Percentiles rank a stretch among this genome's conserved stretches.
phyloP scores from a whole-genome alignment of 805 yeast species.

The Cyberlindnera meyerae region DNA sequence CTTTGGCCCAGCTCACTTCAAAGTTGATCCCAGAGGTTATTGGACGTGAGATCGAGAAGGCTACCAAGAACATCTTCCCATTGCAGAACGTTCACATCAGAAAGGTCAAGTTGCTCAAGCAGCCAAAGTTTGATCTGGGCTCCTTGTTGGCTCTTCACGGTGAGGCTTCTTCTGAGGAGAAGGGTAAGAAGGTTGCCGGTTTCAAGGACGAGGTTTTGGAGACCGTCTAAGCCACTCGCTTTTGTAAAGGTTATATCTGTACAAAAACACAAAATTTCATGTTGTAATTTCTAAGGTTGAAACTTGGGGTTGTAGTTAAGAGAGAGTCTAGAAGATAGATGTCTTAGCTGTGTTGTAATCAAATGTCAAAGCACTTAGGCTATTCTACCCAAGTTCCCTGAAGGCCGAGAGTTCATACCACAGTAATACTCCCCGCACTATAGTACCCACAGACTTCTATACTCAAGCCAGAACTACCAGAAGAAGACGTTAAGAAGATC shows the following conservation, averaged over 20 bases:
- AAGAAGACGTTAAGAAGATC: slow-evolving; percentile 5
- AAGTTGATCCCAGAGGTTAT: slow-evolving; percentile 98
- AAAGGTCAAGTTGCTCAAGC: slow-evolving; percentile 97
- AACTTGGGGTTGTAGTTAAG: too few relatives aligned
- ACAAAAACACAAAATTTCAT: slow-evolving; percentile 12
- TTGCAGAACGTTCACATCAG: slow-evolving; percentile 98
- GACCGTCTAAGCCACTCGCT: slow-evolving; percentile 60
- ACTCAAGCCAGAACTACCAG: too few relatives aligned
- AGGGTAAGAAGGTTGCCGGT: slow-evolving; percentile 96
- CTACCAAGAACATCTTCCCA: slow-evolving; percentile 92
- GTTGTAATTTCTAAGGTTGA: slow-evolving; percentile 13
- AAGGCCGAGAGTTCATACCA: too few relatives aligned
- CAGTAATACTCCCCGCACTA: too few relatives aligned
- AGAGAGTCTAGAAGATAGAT: too few relatives aligned
- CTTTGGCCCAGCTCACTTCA: slow-evolving; percentile 93
- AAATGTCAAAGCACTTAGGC: too few relatives aligned
- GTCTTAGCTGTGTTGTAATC: too few relatives aligned
- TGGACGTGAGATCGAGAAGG: slow-evolving; percentile 97
- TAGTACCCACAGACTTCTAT: too few relatives aligned
- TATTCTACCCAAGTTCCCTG: too few relatives aligned
- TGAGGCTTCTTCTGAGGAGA: slow-evolving; percentile 88
- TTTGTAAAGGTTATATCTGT: slow-evolving; percentile 8
- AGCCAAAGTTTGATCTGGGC: slow-evolving; percentile 98
- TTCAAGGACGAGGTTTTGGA: slow-evolving; percentile 99
- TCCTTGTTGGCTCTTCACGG: slow-evolving; percentile 96